Conservation (phyloP, 2,329 filamentous ascomycete species). For the Epichloe uncinata region DNA sequence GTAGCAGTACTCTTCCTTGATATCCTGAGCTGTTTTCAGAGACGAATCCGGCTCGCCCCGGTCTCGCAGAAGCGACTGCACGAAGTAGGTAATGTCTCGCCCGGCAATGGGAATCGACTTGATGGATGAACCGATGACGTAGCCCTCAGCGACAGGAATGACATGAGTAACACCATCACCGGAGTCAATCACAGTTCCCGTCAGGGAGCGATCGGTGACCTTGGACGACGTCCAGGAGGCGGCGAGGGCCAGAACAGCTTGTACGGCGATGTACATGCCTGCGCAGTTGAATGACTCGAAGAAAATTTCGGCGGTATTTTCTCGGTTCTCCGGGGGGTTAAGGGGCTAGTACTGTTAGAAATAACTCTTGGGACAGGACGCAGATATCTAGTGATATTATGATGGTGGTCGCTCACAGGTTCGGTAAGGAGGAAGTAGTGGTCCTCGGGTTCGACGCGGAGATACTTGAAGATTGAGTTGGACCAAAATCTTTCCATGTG, state of each 20-base stretch:
- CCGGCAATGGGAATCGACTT: conserved; percentile 98
- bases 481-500: conserved; percentile 99
- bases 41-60: conserved; percentile 94
- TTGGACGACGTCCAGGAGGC: conserved; percentile 98
- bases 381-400: background rate
- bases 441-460: conserved; percentile 94
- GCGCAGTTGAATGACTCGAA: conserved; percentile 99
- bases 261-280: conserved; percentile 95
- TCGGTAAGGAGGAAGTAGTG: conserved; percentile 98
- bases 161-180: conserved; percentile 98
- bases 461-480: conserved; percentile 99
- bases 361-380: background rate
- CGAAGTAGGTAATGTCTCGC: conserved; percentile 97
- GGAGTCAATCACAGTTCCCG: conserved; percentile 95
- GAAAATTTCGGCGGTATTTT: conserved; percentile 99
- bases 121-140: conserved; percentile 97
- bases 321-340: conserved; percentile 98
- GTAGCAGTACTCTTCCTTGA: conserved; percentile 98
- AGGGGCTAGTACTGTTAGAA: conserved; percentile 49
- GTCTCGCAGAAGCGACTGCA: conserved; percentile 89
- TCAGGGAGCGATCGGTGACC: conserved; percentile 89
- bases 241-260: conserved; percentile 89
- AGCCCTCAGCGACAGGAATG: conserved; percentile 95
- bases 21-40: conserved; percentile 91
- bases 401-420: conserved; percentile 54